Evolutionary conservation across 805 yeast species (phyloP).

Genomic region (Teunomyces tritomae): DNA sequence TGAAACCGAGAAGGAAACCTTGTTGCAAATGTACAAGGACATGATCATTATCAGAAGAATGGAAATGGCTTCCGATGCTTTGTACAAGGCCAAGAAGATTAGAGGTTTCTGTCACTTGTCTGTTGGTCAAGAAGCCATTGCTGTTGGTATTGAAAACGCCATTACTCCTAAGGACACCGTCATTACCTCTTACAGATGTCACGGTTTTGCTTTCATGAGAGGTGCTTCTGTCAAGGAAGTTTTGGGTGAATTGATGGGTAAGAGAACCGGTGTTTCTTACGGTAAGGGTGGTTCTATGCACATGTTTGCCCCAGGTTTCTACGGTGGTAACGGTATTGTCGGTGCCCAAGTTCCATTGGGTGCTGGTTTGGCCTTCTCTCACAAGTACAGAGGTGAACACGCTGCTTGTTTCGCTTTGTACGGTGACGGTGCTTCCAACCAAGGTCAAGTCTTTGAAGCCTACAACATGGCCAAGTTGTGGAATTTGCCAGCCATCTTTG

Average conservation of each 20-base stretch:
- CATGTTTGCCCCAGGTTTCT: conserved; percentile 92
- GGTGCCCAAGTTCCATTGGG: conserved; percentile 99
- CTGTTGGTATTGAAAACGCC: conserved; percentile 97
- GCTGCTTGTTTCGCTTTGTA: conserved; percentile 84
- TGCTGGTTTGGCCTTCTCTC: conserved; percentile 97
- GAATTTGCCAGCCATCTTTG: conserved; percentile 91
- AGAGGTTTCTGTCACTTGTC: conserved; percentile 99
- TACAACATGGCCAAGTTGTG: conserved; percentile 99
- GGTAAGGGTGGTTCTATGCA: conserved; percentile 99
- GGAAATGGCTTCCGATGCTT: conserved; percentile 99
- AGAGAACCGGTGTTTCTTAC: conserved; percentile 88
- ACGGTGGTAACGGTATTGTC: conserved; percentile 99
- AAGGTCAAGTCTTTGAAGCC: conserved; percentile 97
- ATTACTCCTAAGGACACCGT: conserved; percentile 80
- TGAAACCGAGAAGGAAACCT: conserved; percentile 74
- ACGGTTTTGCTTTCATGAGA: conserved; percentile 96
- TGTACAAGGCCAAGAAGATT: conserved; percentile 96
- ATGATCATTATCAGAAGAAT: conserved; percentile 92
- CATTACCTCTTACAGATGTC: conserved; percentile 98
- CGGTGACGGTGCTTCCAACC: conserved; percentile 99
- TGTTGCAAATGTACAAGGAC: conserved; percentile 93
- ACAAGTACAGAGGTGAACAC: conserved; percentile 79
- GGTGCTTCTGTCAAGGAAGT: conserved; percentile 90
- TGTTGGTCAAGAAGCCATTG: conserved; percentile 98
- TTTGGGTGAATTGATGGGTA: conserved; percentile 95